phyloP scores from a whole-genome alignment of 176 grass and related monocot species.

The Carex myosuroides region DNA sequence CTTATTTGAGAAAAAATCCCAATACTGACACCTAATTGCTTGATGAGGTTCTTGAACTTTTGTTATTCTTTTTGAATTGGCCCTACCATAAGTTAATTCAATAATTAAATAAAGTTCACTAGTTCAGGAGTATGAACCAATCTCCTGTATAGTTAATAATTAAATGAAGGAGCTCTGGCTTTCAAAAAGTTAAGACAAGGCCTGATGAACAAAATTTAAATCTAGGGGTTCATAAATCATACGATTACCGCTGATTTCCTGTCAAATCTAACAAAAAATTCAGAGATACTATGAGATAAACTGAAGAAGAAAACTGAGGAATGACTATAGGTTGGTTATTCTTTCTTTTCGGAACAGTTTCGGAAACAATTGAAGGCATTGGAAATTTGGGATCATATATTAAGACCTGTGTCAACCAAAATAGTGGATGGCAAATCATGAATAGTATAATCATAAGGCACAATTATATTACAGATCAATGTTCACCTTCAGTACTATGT shows the following conservation, averaged over 20 bases:
- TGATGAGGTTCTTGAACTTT: background rate
- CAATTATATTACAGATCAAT: background rate
- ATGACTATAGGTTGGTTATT: background rate
- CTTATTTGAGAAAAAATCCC: background rate
- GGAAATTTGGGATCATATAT: background rate
- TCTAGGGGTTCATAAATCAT: background rate
- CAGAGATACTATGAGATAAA: background rate
- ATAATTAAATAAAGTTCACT: background rate
- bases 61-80: background rate
- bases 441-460: background rate
- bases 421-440: background rate
- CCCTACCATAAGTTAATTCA: background rate
- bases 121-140: background rate
- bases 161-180: background rate
- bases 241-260: background rate
- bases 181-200: background rate
- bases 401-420: background rate
- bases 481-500: conserved; percentile 83
- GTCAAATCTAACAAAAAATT: background rate
- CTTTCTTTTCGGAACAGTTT: background rate
- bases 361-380: background rate
- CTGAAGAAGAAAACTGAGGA: background rate
- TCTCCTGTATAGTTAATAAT: background rate
- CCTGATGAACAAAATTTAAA: background rate
- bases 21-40: background rate